phyloP scores from a whole-genome alignment of 1,284 basidiomycete species.

The Fomitopsis schrenkii region DNA sequence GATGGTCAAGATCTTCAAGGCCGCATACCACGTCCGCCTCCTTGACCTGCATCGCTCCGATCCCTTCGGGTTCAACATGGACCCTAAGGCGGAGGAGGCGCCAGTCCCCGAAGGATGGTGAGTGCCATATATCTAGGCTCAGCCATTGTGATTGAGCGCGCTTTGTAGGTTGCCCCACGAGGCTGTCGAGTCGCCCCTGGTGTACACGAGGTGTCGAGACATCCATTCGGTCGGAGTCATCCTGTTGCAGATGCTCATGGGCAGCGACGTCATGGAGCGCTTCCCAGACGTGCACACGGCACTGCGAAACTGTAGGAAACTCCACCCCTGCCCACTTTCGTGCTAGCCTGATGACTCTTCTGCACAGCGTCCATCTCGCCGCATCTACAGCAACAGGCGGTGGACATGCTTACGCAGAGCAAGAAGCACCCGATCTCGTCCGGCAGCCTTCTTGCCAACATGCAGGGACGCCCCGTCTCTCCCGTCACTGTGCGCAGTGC shows the following conservation, averaged over 20 bases:
- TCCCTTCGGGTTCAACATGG: constrained; percentile 47
- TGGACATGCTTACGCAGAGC: constrained; percentile 52
- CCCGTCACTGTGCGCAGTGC: constrained; percentile 24
- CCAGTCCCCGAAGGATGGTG: constrained; percentile 60
- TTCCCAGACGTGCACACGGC: constrained; percentile 33
- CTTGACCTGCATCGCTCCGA: constrained; percentile 74
- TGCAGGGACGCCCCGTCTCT: constrained; percentile 20
- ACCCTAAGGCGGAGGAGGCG: constrained; percentile 36
- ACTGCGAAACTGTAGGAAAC: constrained; percentile 21
- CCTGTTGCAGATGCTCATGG: constrained; percentile 73
- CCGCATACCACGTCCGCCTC: constrained; percentile 58
- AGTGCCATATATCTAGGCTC: constrained; percentile 8
- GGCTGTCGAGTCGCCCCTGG: constrained; percentile 61
- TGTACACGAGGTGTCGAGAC: constrained; percentile 68
- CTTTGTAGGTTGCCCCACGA: constrained; percentile 60
- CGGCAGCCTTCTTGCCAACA: constrained; percentile 36
- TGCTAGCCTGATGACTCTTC: not conserved
- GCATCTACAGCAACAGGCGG: constrained; percentile 42
- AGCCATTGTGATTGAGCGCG: not conserved
- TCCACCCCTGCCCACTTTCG: not conserved
- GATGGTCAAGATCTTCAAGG: constrained; percentile 61
- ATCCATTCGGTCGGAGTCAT: constrained; percentile 73
- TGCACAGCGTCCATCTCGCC: constrained; percentile 47
- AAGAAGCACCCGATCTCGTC: constrained; percentile 56
- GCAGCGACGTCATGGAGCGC: constrained; percentile 55